These are phyloP conservation scores for Sambucus nigra DNA, from an alignment of 129 eudicot species.

Conservation along the genomic window DNA sequence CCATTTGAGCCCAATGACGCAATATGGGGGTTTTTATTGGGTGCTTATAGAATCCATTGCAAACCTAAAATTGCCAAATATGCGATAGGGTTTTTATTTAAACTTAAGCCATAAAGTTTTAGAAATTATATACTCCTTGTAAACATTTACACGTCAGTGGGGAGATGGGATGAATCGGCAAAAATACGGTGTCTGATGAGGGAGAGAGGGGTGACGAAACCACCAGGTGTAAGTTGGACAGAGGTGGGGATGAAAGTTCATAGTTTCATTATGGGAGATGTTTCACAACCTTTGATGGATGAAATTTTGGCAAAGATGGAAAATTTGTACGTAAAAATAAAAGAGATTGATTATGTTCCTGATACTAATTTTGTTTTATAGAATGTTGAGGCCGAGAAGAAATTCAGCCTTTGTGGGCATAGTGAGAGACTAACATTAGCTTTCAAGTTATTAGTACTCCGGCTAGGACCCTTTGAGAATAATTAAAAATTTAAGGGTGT, in stretches of 20 bases:
- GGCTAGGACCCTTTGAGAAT: conserved; percentile 28
- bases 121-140: conserved; percentile 15
- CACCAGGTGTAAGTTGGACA: conserved; percentile 12
- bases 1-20: conserved; percentile 16
- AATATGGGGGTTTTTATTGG: too few relatives aligned
- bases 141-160: conserved; percentile 11
- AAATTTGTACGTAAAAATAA: too few relatives aligned
- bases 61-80: conserved; percentile 11
- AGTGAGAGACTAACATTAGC: conserved; percentile 47
- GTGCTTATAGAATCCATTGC: too few relatives aligned
- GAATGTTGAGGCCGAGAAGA: conserved; percentile 44
- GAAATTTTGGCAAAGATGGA: too few relatives aligned
- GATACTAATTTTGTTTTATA: conserved; percentile 29
- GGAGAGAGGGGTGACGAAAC: conserved; percentile 8
- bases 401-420: too few relatives aligned
- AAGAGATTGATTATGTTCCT: too few relatives aligned
- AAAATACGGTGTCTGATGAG: conserved; percentile 9
- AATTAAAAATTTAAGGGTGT: too few relatives aligned
- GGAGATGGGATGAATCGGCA: conserved; percentile 16
- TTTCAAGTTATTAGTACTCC: conserved; percentile 37
- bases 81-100: conserved; percentile 11
- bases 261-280: conserved; percentile 11
- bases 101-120: conserved; percentile 11
- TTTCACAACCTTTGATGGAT: conserved; percentile 6
- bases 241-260: not conserved